Evolutionary conservation across 2,329 filamentous ascomycete species (phyloP).

Genomic region (Shiraia sp.): DNA sequence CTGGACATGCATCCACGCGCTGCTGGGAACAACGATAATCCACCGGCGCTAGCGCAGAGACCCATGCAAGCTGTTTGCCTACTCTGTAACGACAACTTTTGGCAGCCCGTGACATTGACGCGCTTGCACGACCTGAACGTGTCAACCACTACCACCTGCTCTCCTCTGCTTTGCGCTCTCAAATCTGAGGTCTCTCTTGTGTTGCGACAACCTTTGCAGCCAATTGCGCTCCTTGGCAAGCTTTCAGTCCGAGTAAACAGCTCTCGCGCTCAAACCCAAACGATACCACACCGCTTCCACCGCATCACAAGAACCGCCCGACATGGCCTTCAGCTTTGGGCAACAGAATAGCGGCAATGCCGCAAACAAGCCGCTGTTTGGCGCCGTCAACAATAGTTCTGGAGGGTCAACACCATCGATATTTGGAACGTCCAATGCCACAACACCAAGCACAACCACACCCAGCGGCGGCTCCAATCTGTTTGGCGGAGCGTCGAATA

Average conservation of each 20-base stretch:
- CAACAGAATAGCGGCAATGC: conserved; percentile 21
- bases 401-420: conserved; percentile 27
- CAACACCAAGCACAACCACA: conserved; percentile 20
- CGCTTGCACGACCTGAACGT: conserved; percentile 21
- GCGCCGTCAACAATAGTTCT: conserved; percentile 23
- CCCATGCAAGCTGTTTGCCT: conserved; percentile 21
- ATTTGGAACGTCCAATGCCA: conserved; percentile 28
- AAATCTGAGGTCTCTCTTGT: conserved; percentile 1
- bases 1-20: conserved; percentile 6
- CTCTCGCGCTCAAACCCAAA: conserved; percentile 12
- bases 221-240: conserved; percentile 8
- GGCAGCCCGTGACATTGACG: conserved; percentile 24
- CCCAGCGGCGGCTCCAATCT: conserved; percentile 16
- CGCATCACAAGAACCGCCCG: conserved; percentile 10
- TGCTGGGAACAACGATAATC: conserved; percentile 28
- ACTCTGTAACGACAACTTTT: conserved; percentile 23
- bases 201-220: conserved; percentile 1
- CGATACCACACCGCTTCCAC: conserved; percentile 4
- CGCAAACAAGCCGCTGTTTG: conserved; percentile 39
- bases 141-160: conserved; percentile 9
- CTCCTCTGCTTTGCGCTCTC: conserved; percentile 4
- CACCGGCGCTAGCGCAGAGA: conserved; percentile 19
- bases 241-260: conserved; percentile 19
- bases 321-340: conserved; percentile 44
- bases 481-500: conserved; percentile 17